Evolutionary conservation across 2,329 filamentous ascomycete genomes (phyloP), one percentile per base, ranked within the genome.

Genomic region (Xylaria sp.): DNA sequence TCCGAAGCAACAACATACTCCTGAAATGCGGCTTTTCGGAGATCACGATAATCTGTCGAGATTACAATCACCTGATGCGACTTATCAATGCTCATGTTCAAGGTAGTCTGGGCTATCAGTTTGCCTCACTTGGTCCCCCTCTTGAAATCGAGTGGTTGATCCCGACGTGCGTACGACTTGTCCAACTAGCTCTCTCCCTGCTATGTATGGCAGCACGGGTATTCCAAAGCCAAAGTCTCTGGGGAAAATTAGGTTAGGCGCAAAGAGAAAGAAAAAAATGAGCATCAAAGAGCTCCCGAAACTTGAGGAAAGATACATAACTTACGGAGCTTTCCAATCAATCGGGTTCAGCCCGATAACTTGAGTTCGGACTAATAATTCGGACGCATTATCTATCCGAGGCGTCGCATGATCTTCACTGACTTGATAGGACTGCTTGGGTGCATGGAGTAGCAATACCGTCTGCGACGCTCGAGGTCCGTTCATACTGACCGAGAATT

Each of bases 321-420:
- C 85, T 69, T 78, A 90, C 88, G 89, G 87, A 62, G 87, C 84
- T 78, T 91, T 91, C 87, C 87, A 91, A 73, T 92, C 91, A 58
- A 93, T 90, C 0, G 91, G 91, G 69, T 93, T 93, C 38, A 93
- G 77, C 0, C 90, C 90, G 68, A 92, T 88, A 12, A 85, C 84
- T 38, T 83, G 78, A 55, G 52, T 55, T 46, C 31, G 25, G 52
- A 55, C 40, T 46, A 55, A 55, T 37, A 55, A 55, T 46, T 55
- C 52, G n/a, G 52, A 55, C 52, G 28, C 52, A 15, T 55, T 55
- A 55, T 46, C 40, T 46, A 55, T 55, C 42, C 28, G 52, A 46
- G 52, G 52, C 40, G 42, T 55, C 19, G 52, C 28, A 37, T 55
- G 17, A 42, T 55, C 52, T 45, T 55, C 28, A 37, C 52, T 55